Evolutionary conservation across 306 rosid species (phyloP).

Genomic region (Cicer yamashitae): DNA sequence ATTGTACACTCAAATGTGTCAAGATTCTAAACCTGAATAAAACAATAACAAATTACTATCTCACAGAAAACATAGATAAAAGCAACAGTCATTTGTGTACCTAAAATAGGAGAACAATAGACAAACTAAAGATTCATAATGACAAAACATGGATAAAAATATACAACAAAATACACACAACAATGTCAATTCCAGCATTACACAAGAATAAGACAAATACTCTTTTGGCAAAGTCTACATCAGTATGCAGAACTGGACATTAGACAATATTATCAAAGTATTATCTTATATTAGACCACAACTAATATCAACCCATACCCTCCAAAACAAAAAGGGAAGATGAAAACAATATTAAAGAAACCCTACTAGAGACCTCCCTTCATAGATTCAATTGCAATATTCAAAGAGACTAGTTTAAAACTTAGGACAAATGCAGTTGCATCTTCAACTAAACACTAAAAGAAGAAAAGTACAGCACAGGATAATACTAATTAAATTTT

Average conservation of each 20-base stretch:
- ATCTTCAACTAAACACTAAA: too few relatives aligned
- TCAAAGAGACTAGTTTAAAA: too few relatives aligned
- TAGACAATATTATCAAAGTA: too few relatives aligned
- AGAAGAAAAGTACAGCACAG: too few relatives aligned
- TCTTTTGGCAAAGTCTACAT: neutral
- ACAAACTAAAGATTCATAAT: neutral
- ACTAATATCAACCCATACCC: too few relatives aligned
- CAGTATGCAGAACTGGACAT: neutral
- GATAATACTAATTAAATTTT: too few relatives aligned
- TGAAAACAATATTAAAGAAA: neutral
- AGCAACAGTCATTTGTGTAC: neutral
- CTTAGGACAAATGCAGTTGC: too few relatives aligned
- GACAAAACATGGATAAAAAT: neutral
- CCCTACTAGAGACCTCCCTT: too few relatives aligned
- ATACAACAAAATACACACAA: neutral
- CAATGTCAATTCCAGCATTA: neutral
- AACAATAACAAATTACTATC: neutral
- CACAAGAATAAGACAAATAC: neutral
- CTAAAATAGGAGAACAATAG: neutral
- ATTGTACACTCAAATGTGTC: slow-evolving; percentile 45
- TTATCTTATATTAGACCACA: too few relatives aligned
- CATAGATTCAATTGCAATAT: too few relatives aligned
- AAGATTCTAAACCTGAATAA: slow-evolving; percentile 54
- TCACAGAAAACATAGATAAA: neutral
- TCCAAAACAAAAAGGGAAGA: too few relatives aligned